Conservation (phyloP, 768 basidiomycete species). For the Trametes gibbosa region DNA sequence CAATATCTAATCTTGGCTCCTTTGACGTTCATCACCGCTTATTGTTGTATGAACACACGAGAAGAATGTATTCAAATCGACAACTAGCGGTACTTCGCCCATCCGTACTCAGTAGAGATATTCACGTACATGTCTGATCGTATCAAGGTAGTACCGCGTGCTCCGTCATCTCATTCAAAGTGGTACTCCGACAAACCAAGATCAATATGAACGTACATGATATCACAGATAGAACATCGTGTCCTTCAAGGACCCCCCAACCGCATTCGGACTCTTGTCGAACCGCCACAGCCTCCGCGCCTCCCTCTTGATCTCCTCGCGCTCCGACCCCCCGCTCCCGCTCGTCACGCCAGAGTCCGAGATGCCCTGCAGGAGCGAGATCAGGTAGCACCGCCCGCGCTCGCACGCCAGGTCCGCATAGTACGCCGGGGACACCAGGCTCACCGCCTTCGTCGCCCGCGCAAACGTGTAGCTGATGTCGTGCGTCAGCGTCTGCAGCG, state of each 20-base stretch:
- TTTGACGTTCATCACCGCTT: no score
- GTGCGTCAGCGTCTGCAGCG: constrained; percentile 54
- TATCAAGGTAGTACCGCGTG: no score
- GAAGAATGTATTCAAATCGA: no score
- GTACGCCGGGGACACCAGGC: constrained; percentile 43
- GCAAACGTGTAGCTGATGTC: constrained; percentile 55
- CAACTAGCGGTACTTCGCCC: no score
- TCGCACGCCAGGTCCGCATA: constrained; percentile 52
- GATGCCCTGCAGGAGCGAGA: constrained; percentile 45
- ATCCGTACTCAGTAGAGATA: no score
- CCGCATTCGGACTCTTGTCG: constrained; percentile 37
- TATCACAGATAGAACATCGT: constrained; percentile 76
- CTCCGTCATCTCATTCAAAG: no score
- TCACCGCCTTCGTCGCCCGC: constrained; percentile 55
- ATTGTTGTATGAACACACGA: no score
- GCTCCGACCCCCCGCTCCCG: constrained; percentile 28
- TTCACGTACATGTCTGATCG: no score
- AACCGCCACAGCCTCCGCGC: constrained; percentile 52
- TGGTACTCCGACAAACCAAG: no score
- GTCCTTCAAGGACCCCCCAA: constrained; percentile 52
- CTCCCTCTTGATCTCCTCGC: constrained; percentile 51
- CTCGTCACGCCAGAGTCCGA: constrained; percentile 32
- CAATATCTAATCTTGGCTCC: no score
- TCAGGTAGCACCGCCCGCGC: constrained; percentile 51
- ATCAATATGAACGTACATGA: neutral